phyloP scores from a whole-genome alignment of 306 rosid species.

The Citrullus colocynthis region DNA sequence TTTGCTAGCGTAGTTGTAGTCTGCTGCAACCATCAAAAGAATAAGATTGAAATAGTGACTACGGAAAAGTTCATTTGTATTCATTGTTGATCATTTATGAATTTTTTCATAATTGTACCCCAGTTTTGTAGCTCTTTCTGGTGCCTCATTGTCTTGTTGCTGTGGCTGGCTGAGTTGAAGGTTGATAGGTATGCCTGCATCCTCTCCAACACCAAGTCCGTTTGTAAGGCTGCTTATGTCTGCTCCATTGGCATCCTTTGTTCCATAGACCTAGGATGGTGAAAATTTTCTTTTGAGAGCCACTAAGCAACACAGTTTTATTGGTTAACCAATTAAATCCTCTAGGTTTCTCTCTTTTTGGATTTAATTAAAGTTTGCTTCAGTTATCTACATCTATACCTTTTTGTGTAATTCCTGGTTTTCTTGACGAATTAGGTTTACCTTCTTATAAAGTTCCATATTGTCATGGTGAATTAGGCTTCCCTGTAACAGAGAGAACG shows the following conservation, averaged over 20 bases:
- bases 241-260: slow-evolving; percentile 35
- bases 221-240: slow-evolving; percentile 28
- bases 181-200: slow-evolving; percentile 44
- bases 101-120: slow-evolving; percentile 39
- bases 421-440: slow-evolving; percentile 53
- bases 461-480: slow-evolving; percentile 70
- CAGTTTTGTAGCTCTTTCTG: slow-evolving; percentile 35
- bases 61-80: slow-evolving; percentile 12
- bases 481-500: slow-evolving; percentile 36
- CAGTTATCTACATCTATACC: slow-evolving; percentile 27
- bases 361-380: slow-evolving; percentile 6
- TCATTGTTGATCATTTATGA: slow-evolving; percentile 10
- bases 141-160: slow-evolving; percentile 27
- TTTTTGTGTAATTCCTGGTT: slow-evolving; percentile 44
- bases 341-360: neutral
- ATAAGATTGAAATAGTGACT: slow-evolving; percentile 21
- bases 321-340: neutral
- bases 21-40: slow-evolving; percentile 43
- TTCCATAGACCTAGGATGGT: slow-evolving; percentile 59
- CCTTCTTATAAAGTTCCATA: slow-evolving; percentile 56
- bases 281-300: slow-evolving; percentile 19
- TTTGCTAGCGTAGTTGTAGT: slow-evolving; percentile 36
- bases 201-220: slow-evolving; percentile 40
- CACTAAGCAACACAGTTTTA: slow-evolving; percentile 17
- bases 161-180: slow-evolving; percentile 90